Base-by-base conservation (phyloP, 2,329 filamentous ascomycete genomes). In the Thielaviopsis populi region DNA sequence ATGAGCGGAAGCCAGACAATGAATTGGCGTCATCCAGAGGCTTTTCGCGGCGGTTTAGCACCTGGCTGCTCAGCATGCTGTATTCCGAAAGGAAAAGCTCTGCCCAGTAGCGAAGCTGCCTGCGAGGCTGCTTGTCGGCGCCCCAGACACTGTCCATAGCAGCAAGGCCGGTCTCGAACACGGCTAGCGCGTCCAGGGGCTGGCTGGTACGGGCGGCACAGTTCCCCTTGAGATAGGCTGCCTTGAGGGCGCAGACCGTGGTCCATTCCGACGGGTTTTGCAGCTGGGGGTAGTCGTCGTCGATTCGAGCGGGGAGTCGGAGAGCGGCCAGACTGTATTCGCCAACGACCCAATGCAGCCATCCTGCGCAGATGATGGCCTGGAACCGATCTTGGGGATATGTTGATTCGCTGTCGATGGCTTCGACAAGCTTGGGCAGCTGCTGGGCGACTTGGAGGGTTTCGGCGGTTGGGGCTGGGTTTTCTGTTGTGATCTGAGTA, bases 321-420 rank as follows among this genome's bases (percentile, higher is more conserved):
- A 76, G 75, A 50, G 82, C 74, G 43, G 86, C 85, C 50, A 83
- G 72, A 0, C 76, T 77, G 68, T 87, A 87, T 69, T 95, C 87
- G 41, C 83, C 84, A 62, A 87, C 74, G 8, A 84, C 82, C 83
- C 88, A 95, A 71, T 95, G 84, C 69, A 96, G 78, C 88, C 91
- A 95, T 63, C 86, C 91, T 54, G 92, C 74, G 73, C 89, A 94
- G 61, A 94, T 85, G 66, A 84, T 85, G 40, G 90, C 91, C 74
- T 96, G 90, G 69, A 92, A 86, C 63, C 75, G 78, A 68, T 87
- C 84, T 71, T 86, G 80, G 13, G 74, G 72, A 68, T 78, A 74
- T 7, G 70, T 71, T 4, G 76, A 74, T 69, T 86, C 85, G 62
- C 78, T 77, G 6, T 85, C 83, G 68, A 88, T 82, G 17, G 79